Conservation (phyloP, 2,329 filamentous ascomycete species). For the Penicillium hesseltinei region DNA sequence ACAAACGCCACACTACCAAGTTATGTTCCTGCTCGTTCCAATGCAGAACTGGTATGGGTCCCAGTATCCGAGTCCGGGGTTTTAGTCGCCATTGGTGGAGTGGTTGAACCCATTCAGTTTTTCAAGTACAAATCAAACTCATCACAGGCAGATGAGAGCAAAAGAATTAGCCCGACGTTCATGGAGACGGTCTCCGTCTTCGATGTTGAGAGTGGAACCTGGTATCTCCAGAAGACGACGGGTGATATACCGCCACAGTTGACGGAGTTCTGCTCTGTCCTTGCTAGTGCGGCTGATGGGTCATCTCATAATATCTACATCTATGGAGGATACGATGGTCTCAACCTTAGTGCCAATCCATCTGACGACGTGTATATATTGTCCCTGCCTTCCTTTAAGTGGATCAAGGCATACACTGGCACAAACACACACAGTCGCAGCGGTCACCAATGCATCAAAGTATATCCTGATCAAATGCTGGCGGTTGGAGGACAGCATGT, state of each 20-base stretch:
- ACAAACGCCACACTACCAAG: conserved; percentile 55
- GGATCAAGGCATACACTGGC: conserved; percentile 19
- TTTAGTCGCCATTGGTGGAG: conserved; percentile 42
- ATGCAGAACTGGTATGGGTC: conserved; percentile 65
- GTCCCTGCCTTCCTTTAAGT: conserved; percentile 22
- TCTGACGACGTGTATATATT: conserved; percentile 42
- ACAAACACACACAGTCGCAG: conserved; percentile 18
- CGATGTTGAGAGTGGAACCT: conserved; percentile 34
- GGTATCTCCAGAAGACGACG: conserved; percentile 45
- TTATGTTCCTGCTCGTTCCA: conserved; percentile 56
- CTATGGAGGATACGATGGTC: conserved; percentile 48
- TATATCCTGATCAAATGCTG: conserved; percentile 23
- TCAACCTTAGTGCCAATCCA: conserved; percentile 25
- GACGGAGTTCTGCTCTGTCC: conserved; percentile 43
- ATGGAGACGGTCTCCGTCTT: conserved; percentile 42
- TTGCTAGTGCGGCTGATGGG: conserved; percentile 38
- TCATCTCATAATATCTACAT: conserved; percentile 51
- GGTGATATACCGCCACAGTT: conserved; percentile 36
- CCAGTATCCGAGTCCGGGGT: conserved; percentile 39
- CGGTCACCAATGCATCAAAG: conserved; percentile 17
- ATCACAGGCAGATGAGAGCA: conserved; percentile 3
- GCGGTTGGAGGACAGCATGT: conserved; percentile 13
- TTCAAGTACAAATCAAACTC: conserved; percentile 6
- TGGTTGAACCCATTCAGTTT: conserved; percentile 27
- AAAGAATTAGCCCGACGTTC: conserved; percentile 30